Base-by-base conservation (phyloP, 768 basidiomycete genomes). In the Coprinopsis cinerea region DNA sequence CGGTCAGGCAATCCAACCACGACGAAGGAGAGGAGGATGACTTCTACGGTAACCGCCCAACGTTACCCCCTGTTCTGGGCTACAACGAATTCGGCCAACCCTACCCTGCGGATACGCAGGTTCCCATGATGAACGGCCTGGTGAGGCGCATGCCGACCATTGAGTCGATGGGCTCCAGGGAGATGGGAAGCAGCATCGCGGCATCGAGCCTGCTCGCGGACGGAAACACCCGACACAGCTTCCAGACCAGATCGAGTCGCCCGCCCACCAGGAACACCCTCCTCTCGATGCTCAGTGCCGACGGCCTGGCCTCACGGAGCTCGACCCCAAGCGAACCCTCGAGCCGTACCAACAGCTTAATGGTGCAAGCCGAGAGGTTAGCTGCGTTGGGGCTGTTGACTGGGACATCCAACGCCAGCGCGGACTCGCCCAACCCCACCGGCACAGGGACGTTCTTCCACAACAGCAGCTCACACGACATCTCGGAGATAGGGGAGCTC, bases 101-200 rank as follows among this genome's bases (percentile, higher is more conserved):
- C 2, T 74, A 73, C 56, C 68, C 69, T 17, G 68, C 72, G 18
- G 78, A 78, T 32, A 72, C 76, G 49, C 72, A 76, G 47, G 68
- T 88, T 25, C 74, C 73, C 4, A 72, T 89, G 43, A 67, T 90
- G 48, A 83, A 85, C 47, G 71, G 76, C 20, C 77, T 72, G 57
- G 74, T 89, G 37, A 72, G 76, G 45, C 83, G 88, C 32, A 88
- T 90, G 87, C 82, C 85, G 17, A 89, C 88, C 24, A 89, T 89
- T 53, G 85, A 88, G 61, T 82, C 79, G 36, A 72, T 88, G 62
- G 86, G 85, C 34, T 85, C 82, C 15, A 74, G 77, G 44, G 87
- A 90, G 53, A 52, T 69, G 43, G 64, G 61, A 32, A 67, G 66
- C 52, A 61, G 67, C 42, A 55, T 61, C n/a, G 54, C 53, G 32